These are phyloP conservation scores for Hypoxylon fuscum DNA, from an alignment of 495 filamentous ascomycete genomes.

Conservation along the genomic window DNA sequence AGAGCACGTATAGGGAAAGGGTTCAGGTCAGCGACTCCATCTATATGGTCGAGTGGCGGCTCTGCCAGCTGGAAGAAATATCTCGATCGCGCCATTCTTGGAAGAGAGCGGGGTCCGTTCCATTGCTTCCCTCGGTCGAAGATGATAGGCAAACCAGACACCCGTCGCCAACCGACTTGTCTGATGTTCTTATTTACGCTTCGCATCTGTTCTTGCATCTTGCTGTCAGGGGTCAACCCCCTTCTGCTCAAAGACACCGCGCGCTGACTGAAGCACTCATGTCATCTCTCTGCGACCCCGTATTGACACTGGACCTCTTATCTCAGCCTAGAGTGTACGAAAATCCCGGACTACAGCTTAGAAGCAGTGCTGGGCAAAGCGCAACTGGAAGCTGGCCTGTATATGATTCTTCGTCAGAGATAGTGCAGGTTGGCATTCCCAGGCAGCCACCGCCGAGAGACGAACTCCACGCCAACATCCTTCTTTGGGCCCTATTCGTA, in stretches of 20 bases:
- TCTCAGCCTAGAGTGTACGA: constrained; percentile 29
- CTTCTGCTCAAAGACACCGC: constrained; percentile 39
- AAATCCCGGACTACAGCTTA: constrained; percentile 20
- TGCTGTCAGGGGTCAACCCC: constrained; percentile 43
- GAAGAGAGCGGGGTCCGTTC: constrained; percentile 19
- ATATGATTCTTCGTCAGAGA: constrained; percentile 33
- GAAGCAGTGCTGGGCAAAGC: constrained; percentile 11
- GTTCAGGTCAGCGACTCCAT: constrained; percentile 44
- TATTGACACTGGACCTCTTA: constrained; percentile 37
- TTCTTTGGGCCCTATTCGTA: constrained; percentile 43
- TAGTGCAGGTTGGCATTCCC: constrained; percentile 7
- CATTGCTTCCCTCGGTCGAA: constrained; percentile 18
- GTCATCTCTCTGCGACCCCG: constrained; percentile 37
- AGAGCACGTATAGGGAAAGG: constrained; percentile 34
- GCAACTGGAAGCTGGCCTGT: constrained; percentile 40
- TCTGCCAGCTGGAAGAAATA: constrained; percentile 38
- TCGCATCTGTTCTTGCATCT: constrained; percentile 43
- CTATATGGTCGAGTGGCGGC: constrained; percentile 44
- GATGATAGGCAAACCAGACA: constrained; percentile 7
- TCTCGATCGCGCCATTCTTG: constrained; percentile 27
- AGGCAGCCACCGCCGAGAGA: constrained; percentile 28
- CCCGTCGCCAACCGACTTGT: constrained; percentile 36
- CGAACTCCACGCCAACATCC: constrained; percentile 41
- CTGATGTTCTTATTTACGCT: constrained; percentile 39
- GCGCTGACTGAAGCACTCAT: constrained; percentile 38